phyloP scores from a whole-genome alignment of 176 grass and related monocot species.

The Oropetium thomaeum region DNA sequence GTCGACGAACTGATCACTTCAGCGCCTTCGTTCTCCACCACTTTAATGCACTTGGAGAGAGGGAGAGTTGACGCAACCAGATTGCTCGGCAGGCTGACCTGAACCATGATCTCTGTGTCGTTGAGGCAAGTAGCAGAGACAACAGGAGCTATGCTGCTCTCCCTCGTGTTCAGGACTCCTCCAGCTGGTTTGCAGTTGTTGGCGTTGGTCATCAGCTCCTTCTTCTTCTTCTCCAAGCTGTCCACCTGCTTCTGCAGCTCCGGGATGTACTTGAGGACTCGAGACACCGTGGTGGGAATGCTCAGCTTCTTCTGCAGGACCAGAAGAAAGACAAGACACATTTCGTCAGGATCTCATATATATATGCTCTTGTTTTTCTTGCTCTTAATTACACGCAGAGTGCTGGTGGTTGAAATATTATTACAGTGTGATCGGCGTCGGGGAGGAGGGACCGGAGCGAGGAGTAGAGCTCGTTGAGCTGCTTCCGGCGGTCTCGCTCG shows the following conservation, averaged over 20 bases:
- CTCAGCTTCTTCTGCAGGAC: constrained; percentile 74
- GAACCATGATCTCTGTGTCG: constrained; percentile 75
- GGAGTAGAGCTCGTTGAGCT: constrained; percentile 81
- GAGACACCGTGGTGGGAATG: constrained; percentile 69
- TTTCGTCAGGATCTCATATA: not conserved
- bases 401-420: not conserved
- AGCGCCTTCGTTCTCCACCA: constrained; percentile 70
- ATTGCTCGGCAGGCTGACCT: constrained; percentile 51
- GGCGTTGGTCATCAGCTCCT: constrained; percentile 43
- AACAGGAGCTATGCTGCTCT: constrained; percentile 20
- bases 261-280: constrained; percentile 76
- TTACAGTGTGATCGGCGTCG: constrained; percentile 58
- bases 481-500: constrained; percentile 85
- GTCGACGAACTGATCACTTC: constrained; percentile 59
- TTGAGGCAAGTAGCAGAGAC: constrained; percentile 60
- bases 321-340: not conserved
- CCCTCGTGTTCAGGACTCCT: not conserved
- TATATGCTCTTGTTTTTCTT: not conserved
- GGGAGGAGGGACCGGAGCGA: constrained; percentile 70
- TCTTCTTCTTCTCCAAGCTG: constrained; percentile 54
- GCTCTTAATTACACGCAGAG: not conserved
- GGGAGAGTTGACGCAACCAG: constrained; percentile 21
- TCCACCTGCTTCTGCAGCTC: constrained; percentile 70
- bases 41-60: constrained; percentile 50
- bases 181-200: constrained; percentile 37